These are phyloP conservation scores for Verruconis gallopava DNA, from an alignment of 2,329 filamentous ascomycete genomes.

Conservation along the genomic window DNA sequence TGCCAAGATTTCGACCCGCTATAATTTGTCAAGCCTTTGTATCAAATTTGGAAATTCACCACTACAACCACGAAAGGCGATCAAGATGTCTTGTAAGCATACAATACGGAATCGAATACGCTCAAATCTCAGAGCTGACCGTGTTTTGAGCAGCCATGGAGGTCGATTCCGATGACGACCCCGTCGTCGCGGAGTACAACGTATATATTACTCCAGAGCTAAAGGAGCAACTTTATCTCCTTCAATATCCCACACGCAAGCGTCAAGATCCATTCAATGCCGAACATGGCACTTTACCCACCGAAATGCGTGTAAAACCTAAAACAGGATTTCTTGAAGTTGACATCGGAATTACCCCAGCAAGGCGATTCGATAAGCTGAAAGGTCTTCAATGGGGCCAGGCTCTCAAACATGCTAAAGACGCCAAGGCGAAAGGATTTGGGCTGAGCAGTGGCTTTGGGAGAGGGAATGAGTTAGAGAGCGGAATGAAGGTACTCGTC, in stretches of 20 bases:
- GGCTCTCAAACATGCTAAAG: constrained; percentile 45
- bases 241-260: constrained; percentile 78
- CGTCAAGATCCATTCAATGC: constrained; percentile 51
- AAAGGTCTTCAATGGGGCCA: constrained; percentile 77
- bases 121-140: not conserved
- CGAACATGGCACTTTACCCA: constrained; percentile 42
- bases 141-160: not conserved
- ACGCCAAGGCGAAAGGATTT: constrained; percentile 24
- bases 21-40: not conserved
- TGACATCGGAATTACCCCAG: constrained; percentile 70
- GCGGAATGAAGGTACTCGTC: not conserved
- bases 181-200: constrained; percentile 51
- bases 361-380: constrained; percentile 63
- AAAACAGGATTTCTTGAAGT: constrained; percentile 76
- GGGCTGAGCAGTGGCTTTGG: constrained; percentile 9
- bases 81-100: constrained; percentile 14
- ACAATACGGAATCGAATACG: not conserved
- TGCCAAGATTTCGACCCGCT: constrained; percentile 1
- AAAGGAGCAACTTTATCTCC: constrained; percentile 46
- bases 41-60: not conserved
- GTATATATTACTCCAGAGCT: constrained; percentile 71
- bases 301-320: constrained; percentile 70
- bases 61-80: constrained; percentile 4
- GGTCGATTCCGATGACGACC: constrained; percentile 25
- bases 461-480: constrained; percentile 4